These are phyloP conservation scores for Ustilago crameri DNA, from an alignment of 1,284 basidiomycete species.

Conservation along the genomic window DNA sequence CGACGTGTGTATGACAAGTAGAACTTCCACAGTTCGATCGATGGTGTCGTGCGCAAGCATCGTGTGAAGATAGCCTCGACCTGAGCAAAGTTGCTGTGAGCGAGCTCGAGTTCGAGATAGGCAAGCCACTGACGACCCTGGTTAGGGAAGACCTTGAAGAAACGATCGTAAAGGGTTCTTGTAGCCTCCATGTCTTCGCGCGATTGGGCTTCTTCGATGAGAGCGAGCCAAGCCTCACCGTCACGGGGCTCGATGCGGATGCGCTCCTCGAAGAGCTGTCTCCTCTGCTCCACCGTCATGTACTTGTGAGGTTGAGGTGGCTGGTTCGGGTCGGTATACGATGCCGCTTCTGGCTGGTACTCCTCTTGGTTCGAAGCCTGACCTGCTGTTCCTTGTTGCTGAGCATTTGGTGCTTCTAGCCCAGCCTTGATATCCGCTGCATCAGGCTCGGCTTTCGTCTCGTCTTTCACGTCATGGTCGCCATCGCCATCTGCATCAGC, in stretches of 20 bases:
- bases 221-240: conserved; percentile 76
- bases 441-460: background rate
- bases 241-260: conserved; percentile 74
- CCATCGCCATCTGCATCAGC: conserved; percentile 26
- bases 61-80: conserved; percentile 75
- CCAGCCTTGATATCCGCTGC: background rate
- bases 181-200: conserved; percentile 77
- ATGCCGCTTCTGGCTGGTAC: background rate
- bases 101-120: conserved; percentile 82
- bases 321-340: conserved; percentile 10
- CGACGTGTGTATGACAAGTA: conserved; percentile 66
- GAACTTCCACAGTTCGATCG: conserved; percentile 86
- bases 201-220: conserved; percentile 76
- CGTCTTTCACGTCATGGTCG: conserved; percentile 1
- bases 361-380: background rate
- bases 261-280: conserved; percentile 51
- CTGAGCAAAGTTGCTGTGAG: conserved; percentile 75
- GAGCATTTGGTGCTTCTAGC: background rate
- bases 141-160: conserved; percentile 81
- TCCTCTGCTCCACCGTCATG: conserved; percentile 41
- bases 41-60: conserved; percentile 82
- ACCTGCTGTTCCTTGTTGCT: conserved; percentile 5
- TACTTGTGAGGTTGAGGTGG: conserved; percentile 30
- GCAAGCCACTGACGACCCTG: conserved; percentile 70
- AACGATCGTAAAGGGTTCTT: conserved; percentile 77